phyloP scores from a whole-genome alignment of 23 red algal species.

The Gracilaria vermiculophylla region DNA sequence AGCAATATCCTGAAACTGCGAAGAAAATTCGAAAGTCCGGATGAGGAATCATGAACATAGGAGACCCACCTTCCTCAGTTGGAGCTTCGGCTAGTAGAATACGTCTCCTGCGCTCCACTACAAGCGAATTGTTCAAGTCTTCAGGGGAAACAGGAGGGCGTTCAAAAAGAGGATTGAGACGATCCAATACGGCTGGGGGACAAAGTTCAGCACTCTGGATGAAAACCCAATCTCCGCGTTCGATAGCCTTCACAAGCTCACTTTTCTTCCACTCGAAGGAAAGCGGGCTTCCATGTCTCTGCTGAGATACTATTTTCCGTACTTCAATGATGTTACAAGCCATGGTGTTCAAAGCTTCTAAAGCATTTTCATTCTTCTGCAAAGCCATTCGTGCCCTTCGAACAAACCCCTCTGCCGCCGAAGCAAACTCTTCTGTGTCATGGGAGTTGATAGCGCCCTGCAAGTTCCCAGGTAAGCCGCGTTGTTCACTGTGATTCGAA shows the following conservation, averaged over 20 bases:
- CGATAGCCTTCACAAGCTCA: constrained; percentile 69
- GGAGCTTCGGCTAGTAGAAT: constrained; percentile 67
- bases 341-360: background rate
- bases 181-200: constrained; percentile 86
- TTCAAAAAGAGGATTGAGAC: constrained; percentile 94
- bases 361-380: background rate
- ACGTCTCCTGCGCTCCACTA: background rate
- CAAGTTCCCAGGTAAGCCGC: background rate
- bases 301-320: background rate
- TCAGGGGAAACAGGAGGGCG: constrained; percentile 25
- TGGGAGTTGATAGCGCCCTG: no score
- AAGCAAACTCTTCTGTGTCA: no score
- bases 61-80: constrained; percentile 43
- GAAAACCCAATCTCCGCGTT: constrained; percentile 83
- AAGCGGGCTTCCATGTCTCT: background rate
- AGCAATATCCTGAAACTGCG: background rate
- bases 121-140: background rate
- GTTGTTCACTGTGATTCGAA: background rate
- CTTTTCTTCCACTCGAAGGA: constrained; percentile 84
- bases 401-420: background rate
- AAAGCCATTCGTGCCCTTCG: background rate
- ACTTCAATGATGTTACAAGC: background rate
- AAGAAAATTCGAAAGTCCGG: constrained; percentile 91
- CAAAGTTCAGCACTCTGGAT: constrained; percentile 62
- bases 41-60: constrained; percentile 64